These are phyloP conservation scores for Batkoa obscura DNA, from an alignment of 371 early-diverging fungal genomes.

Conservation along the genomic window DNA sequence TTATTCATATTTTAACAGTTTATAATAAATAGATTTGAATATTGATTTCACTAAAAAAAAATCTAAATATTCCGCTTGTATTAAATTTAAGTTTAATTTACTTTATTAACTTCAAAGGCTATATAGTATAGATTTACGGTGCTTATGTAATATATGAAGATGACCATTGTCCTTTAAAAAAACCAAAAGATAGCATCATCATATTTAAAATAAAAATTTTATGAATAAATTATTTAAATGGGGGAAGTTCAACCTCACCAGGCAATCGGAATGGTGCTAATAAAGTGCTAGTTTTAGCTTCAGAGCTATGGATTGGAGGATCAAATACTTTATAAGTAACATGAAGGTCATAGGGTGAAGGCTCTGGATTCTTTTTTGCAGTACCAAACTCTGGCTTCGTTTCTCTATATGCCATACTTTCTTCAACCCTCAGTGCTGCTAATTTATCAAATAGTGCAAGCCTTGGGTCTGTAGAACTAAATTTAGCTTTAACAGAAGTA, in stretches of 20 bases:
- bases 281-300: neutral
- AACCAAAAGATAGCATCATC: no score
- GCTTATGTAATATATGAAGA: no score
- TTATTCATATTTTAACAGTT: no score
- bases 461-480: neutral
- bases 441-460: neutral
- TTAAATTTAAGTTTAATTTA: no score
- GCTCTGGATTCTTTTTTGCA: neutral
- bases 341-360: neutral
- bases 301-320: neutral
- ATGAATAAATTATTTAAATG: neutral
- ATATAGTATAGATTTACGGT: no score
- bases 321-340: neutral
- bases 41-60: no score
- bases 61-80: no score
- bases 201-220: no score
- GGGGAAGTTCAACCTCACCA: neutral
- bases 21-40: no score
- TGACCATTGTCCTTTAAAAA: no score
- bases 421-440: neutral
- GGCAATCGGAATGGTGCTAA: constrained; percentile 8
- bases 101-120: no score
- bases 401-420: neutral
- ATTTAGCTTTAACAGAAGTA: neutral
- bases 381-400: neutral